Conservation (phyloP, 139 green algal genomes). For the Chlorella sp. region DNA sequence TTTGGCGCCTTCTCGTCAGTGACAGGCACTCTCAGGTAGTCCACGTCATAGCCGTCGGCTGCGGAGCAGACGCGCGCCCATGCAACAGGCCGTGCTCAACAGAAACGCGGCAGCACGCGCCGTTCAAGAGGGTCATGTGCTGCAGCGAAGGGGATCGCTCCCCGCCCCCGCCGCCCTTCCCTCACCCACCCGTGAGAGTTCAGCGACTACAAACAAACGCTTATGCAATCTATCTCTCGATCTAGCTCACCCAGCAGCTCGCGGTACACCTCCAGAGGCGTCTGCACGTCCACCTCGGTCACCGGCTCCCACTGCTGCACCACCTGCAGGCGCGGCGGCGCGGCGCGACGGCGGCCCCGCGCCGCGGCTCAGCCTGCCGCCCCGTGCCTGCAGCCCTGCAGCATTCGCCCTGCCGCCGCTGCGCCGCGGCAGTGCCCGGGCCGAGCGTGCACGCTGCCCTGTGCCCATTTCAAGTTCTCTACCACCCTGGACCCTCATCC, state of each 20-base stretch:
- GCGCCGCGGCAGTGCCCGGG: too few species aligned
- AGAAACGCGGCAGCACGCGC: not conserved
- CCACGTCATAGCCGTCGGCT: conserved; percentile 70
- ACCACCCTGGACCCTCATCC: too few species aligned
- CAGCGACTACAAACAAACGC: too few species aligned
- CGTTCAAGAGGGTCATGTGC: not conserved
- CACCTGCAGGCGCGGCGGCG: conserved; percentile 45
- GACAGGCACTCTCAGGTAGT: conserved; percentile 91
- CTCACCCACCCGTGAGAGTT: too few species aligned
- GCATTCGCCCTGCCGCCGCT: too few species aligned
- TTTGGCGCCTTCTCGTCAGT: conserved; percentile 98
- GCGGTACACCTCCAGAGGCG: conserved; percentile 83
- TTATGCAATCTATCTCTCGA: too few species aligned
- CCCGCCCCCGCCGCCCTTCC: not conserved
- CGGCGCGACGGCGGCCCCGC: too few species aligned
- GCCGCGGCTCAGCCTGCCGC: too few species aligned
- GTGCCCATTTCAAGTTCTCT: too few species aligned
- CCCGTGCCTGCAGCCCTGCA: too few species aligned
- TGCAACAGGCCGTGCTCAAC: not conserved
- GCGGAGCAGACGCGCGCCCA: not conserved
- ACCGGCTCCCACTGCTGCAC: conserved; percentile 81
- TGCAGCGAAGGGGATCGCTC: not conserved
- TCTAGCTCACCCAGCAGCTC: conserved; percentile 39
- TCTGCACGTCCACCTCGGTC: conserved; percentile 86
- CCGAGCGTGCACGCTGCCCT: too few species aligned